These are phyloP conservation scores for Penicillium sumatraense DNA, from an alignment of 2,329 filamentous ascomycete genomes.

Conservation along the genomic window DNA sequence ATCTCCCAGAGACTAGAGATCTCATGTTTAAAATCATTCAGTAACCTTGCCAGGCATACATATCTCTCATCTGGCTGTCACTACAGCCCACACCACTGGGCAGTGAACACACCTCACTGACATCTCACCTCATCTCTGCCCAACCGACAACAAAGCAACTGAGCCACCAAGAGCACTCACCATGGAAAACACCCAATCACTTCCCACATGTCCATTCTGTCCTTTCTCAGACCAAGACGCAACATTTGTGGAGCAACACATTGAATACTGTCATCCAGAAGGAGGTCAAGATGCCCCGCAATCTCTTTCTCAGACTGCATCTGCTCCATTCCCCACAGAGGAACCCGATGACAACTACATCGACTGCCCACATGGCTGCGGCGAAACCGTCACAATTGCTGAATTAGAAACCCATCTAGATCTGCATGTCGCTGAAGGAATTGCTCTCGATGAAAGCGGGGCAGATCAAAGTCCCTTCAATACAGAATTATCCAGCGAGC, in stretches of 20 bases:
- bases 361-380: constrained; percentile 63
- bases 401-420: constrained; percentile 65
- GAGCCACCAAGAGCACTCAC: neutral
- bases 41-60: no score
- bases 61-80: neutral
- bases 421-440: constrained; percentile 58
- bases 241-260: constrained; percentile 48
- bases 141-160: neutral
- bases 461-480: constrained; percentile 8
- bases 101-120: no score
- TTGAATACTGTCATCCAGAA: constrained; percentile 52
- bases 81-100: no score
- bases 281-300: constrained; percentile 33
- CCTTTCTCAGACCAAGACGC: constrained; percentile 46
- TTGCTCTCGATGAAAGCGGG: constrained; percentile 47
- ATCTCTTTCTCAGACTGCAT: constrained; percentile 22
- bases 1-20: neutral
- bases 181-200: constrained; percentile 30
- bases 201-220: constrained; percentile 50
- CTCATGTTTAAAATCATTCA: no score
- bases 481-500: constrained; percentile 4
- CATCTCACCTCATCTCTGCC: neutral
- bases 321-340: constrained; percentile 3
- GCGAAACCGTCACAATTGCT: constrained; percentile 57
- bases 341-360: constrained; percentile 48